phyloP scores from a whole-genome alignment of 495 filamentous ascomycete genomes.

The Podospora appendiculata region DNA sequence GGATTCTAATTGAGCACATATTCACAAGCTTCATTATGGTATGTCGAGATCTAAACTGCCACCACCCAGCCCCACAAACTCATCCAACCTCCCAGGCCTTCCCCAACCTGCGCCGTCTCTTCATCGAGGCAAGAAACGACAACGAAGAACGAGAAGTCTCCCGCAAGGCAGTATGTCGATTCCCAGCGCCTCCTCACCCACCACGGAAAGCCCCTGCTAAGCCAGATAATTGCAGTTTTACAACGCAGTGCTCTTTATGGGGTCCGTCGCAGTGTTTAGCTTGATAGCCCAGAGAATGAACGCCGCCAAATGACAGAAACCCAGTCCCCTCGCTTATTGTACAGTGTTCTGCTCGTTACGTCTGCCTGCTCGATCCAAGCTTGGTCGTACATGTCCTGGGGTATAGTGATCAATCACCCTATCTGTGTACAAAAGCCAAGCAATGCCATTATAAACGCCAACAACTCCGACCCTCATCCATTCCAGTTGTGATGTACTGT shows the following conservation, averaged over 20 bases:
- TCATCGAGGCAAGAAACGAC: slow-evolving; percentile 90
- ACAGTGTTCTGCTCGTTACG: too few species aligned
- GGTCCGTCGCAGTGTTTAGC: slow-evolving; percentile 88
- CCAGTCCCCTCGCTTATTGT: neutral
- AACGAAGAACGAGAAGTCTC: slow-evolving; percentile 93
- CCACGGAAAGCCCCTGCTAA: neutral
- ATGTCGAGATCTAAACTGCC: neutral
- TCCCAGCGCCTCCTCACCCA: neutral
- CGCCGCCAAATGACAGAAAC: slow-evolving; percentile 24
- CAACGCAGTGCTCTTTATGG: slow-evolving; percentile 92
- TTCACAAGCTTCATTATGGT: neutral
- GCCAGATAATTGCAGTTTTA: slow-evolving; percentile 62
- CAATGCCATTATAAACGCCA: too few species aligned
- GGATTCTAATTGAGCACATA: too few species aligned
- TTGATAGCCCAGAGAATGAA: slow-evolving; percentile 70
- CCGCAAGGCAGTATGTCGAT: slow-evolving; percentile 67
- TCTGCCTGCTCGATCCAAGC: too few species aligned
- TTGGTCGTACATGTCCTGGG: too few species aligned
- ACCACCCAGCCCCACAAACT: too few species aligned
- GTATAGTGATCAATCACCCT: too few species aligned
- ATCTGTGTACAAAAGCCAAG: too few species aligned
- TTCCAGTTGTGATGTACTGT: too few species aligned
- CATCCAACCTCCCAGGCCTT: slow-evolving; percentile 29
- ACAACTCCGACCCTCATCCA: too few species aligned
- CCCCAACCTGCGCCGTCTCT: slow-evolving; percentile 90